A percentile compares a stretch with the other conserved stretches of the same genome.
phyloP scores from a whole-genome alignment of 345 rosid genomes.

The Cardiospermum halicacabum region DNA sequence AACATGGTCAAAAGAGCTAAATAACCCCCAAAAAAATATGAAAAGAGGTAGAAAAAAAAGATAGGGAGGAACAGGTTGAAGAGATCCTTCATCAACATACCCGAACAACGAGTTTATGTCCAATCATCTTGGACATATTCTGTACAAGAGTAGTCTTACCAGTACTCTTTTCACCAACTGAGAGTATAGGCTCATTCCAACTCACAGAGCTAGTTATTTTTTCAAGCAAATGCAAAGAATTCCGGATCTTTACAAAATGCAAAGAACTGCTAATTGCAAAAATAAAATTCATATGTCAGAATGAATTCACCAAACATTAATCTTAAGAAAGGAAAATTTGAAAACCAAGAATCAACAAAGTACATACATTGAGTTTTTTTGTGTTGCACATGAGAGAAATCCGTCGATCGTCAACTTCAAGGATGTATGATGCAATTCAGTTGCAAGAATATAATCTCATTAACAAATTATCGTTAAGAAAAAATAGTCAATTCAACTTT shows the following conservation, averaged over 20 bases:
- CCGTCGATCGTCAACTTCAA: conserved; percentile 66
- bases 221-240: too few relatives aligned
- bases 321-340: conserved; percentile 10
- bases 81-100: conserved; percentile 33
- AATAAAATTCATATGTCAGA: conserved; percentile 20
- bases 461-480: conserved; percentile 6
- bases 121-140: conserved; percentile 67
- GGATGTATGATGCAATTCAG: conserved; percentile 44
- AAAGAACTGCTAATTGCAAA: conserved; percentile 62
- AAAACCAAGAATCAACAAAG: conserved; percentile 12
- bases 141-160: conserved; percentile 98
- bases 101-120: conserved; percentile 86
- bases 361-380: conserved; percentile 40
- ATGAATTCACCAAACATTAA: conserved; percentile 8
- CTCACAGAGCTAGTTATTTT: conserved; percentile 77
- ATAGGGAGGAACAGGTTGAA: neutral
- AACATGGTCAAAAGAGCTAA: conserved; percentile 9
- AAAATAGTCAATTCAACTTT: too few relatives aligned
- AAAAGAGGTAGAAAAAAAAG: too few relatives aligned
- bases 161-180: conserved; percentile 98
- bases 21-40: neutral
- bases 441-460: conserved; percentile 24
- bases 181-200: conserved; percentile 85
- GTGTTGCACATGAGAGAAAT: conserved; percentile 52
- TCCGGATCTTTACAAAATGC: too few relatives aligned